phyloP scores from a whole-genome alignment of 495 filamentous ascomycete genomes.

The Talaromyces ruber region DNA sequence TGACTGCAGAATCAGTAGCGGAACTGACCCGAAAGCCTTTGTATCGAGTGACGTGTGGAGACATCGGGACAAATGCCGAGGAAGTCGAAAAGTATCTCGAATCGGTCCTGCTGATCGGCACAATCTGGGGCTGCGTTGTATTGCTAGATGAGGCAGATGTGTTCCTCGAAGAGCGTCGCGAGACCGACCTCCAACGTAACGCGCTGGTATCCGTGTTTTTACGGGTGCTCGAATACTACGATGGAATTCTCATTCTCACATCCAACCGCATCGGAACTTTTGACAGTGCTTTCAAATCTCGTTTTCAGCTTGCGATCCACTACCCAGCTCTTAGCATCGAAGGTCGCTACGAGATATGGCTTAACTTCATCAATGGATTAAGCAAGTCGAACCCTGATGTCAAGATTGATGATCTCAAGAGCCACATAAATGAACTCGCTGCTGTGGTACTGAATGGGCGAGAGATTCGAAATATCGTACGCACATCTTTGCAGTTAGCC shows the following conservation, averaged over 20 bases:
- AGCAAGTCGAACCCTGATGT: constrained; percentile 10
- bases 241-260: constrained; percentile 29
- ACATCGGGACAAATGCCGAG: constrained; percentile 41
- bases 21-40: constrained; percentile 43
- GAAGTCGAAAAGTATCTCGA: constrained; percentile 37
- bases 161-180: constrained; percentile 31
- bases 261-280: constrained; percentile 38
- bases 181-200: constrained; percentile 28
- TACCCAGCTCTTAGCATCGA: constrained; percentile 15
- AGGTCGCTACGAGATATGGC: constrained; percentile 28
- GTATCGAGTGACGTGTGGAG: constrained; percentile 44
- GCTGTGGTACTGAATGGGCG: constrained; percentile 27
- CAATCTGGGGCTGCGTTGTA: neutral
- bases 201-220: constrained; percentile 42
- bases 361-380: constrained; percentile 21
- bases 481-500: constrained; percentile 15
- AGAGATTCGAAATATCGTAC: constrained; percentile 21
- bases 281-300: constrained; percentile 37
- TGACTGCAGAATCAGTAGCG: constrained; percentile 47
- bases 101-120: constrained; percentile 38
- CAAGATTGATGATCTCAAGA: constrained; percentile 14
- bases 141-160: constrained; percentile 16
- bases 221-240: constrained; percentile 44
- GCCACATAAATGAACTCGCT: constrained; percentile 12
- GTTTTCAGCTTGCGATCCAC: constrained; percentile 30